phyloP scores from a whole-genome alignment of 495 filamentous ascomycete species.

The Aspergillus coremiiformis region DNA sequence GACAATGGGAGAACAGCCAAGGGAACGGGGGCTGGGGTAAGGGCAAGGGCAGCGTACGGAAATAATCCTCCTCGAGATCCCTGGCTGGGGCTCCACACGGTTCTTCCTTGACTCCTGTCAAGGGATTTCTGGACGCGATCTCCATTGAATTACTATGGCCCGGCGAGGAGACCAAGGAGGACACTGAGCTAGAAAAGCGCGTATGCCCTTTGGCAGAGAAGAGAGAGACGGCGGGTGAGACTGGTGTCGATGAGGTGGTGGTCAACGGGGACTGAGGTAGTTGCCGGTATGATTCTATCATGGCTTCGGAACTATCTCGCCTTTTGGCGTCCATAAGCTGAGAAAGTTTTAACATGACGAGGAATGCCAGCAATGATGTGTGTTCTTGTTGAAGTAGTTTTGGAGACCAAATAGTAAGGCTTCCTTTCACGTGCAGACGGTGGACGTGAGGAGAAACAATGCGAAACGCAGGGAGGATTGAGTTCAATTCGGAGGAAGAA shows the following conservation, averaged over 20 bases:
- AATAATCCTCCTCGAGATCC: slow-evolving; percentile 40
- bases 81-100: slow-evolving; percentile 34
- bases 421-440: slow-evolving; percentile 12
- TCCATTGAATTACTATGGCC: slow-evolving; percentile 47
- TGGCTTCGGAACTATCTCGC: slow-evolving; percentile 24
- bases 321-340: slow-evolving; percentile 23
- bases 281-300: slow-evolving; percentile 16
- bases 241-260: slow-evolving; percentile 35
- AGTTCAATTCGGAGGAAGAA: slow-evolving; percentile 1
- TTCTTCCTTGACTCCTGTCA: slow-evolving; percentile 51
- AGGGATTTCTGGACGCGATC: slow-evolving; percentile 36
- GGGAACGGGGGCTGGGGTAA: slow-evolving; percentile 10
- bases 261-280: slow-evolving; percentile 27
- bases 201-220: slow-evolving; percentile 37
- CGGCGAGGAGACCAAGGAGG: slow-evolving; percentile 50
- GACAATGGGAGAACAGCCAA: slow-evolving; percentile 6
- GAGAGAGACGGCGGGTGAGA: slow-evolving; percentile 37
- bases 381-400: background rate
- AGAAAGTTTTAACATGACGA: slow-evolving; percentile 23
- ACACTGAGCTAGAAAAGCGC: slow-evolving; percentile 50
- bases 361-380: background rate
- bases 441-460: slow-evolving; percentile 5
- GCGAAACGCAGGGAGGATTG: slow-evolving; percentile 8
- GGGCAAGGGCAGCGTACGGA: slow-evolving; percentile 31
- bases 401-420: slow-evolving; percentile 3